Conservation (phyloP, 768 basidiomycete species). For the Macrolepiota fuliginosa region DNA sequence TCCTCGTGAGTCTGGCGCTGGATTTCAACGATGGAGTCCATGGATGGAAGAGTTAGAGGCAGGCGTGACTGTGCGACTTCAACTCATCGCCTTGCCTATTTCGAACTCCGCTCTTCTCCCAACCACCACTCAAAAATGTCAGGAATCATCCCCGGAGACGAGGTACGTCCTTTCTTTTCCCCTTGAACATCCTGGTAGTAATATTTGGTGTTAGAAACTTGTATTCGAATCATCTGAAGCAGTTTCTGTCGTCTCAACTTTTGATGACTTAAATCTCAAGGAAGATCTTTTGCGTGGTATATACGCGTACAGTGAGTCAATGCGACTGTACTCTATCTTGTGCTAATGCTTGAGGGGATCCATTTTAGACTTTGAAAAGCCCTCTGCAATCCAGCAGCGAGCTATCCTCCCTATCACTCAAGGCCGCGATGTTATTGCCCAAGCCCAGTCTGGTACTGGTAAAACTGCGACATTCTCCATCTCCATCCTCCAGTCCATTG, state of each 20-base stretch:
- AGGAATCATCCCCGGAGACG: conserved; percentile 84
- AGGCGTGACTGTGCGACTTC: conserved; percentile 5
- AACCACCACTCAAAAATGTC: conserved; percentile 60
- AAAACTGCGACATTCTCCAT: conserved; percentile 99
- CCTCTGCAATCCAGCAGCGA: conserved; percentile 97
- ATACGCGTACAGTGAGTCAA: conserved; percentile 87
- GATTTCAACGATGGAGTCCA: conserved; percentile 95
- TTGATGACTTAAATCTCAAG: conserved; percentile 89
- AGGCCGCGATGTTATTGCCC: conserved; percentile 97
- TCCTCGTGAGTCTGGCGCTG: conserved; percentile 96
- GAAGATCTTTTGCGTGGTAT: conserved; percentile 95
- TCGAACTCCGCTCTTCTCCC: conserved; percentile 58
- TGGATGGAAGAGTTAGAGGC: conserved; percentile 26
- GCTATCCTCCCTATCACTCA: conserved; percentile 95
- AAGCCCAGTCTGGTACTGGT: conserved; percentile 98
- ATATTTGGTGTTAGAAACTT: conserved; percentile 59
- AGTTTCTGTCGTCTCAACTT: conserved; percentile 84
- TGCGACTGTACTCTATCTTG: background rate
- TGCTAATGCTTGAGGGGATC: conserved; percentile 1
- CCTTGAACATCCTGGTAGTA: conserved; percentile 8
- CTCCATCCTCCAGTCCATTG: conserved; percentile 97
- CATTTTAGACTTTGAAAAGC: conserved; percentile 84
- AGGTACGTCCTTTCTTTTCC: conserved; percentile 44
- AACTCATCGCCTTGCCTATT: conserved; percentile 20
- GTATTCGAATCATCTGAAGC: conserved; percentile 95